phyloP scores from a whole-genome alignment of 768 basidiomycete species.

The Boletus rufocinnamomeus region DNA sequence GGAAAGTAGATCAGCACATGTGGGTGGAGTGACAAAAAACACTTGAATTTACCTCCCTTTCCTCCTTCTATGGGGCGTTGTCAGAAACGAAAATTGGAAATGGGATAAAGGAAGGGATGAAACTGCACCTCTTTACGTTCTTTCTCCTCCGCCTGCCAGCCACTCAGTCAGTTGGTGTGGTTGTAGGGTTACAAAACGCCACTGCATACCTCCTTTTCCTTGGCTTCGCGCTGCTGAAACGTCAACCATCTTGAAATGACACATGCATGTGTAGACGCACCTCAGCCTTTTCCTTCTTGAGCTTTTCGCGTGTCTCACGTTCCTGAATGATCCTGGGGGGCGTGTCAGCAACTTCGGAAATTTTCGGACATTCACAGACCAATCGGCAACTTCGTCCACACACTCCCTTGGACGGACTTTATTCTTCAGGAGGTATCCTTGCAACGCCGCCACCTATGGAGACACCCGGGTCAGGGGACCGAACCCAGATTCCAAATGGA shows the following conservation, averaged over 20 bases:
- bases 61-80: slow-evolving; percentile 42
- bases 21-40: background rate
- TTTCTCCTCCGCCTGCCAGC: slow-evolving; percentile 55
- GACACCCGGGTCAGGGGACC: background rate
- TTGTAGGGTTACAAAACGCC: slow-evolving; percentile 3
- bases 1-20: slow-evolving; percentile 25
- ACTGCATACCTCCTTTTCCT: slow-evolving; percentile 63
- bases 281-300: slow-evolving; percentile 78
- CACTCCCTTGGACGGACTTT: slow-evolving; percentile 88
- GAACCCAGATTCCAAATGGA: background rate
- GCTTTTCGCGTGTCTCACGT: slow-evolving; percentile 79
- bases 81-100: slow-evolving; percentile 10
- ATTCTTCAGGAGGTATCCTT: slow-evolving; percentile 87
- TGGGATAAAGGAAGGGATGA: slow-evolving; percentile 2
- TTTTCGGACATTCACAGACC: slow-evolving; percentile 42
- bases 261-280: slow-evolving; percentile 28
- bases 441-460: slow-evolving; percentile 72
- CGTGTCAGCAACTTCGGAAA: slow-evolving; percentile 7
- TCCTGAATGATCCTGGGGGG: slow-evolving; percentile 61
- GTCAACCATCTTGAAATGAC: slow-evolving; percentile 5
- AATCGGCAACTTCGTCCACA: slow-evolving; percentile 76
- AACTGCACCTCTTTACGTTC: slow-evolving; percentile 57
- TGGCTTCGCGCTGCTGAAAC: slow-evolving; percentile 66
- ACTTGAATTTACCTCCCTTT: slow-evolving; percentile 51
- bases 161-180: slow-evolving; percentile 4